Evolutionary conservation across 176 grass and related monocot species (phyloP).

Genomic region (Coix lacrymajobi): DNA sequence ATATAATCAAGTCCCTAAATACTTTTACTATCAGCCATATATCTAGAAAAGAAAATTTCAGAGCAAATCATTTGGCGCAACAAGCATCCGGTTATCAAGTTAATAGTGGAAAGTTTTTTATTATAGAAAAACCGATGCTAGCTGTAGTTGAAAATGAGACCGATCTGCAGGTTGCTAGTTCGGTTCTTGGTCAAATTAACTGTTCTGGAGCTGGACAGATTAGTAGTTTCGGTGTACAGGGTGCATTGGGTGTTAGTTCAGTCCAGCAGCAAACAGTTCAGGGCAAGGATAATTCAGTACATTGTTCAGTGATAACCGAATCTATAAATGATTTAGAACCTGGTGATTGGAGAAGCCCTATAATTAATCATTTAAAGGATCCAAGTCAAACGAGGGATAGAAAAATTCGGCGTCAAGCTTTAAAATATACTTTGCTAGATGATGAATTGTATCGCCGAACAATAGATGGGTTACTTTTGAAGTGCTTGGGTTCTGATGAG

Average conservation of each 20-base stretch:
- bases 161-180: neutral
- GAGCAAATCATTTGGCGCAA: neutral
- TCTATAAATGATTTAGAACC: neutral
- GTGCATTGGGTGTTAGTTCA: neutral
- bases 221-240: too few species aligned
- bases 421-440: neutral
- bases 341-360: neutral
- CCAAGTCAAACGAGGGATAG: too few species aligned
- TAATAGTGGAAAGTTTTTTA: neutral
- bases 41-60: neutral
- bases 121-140: neutral
- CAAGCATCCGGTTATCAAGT: neutral
- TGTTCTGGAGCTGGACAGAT: too few species aligned
- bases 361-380: neutral
- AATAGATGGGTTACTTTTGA: too few species aligned
- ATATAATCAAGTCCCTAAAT: neutral
- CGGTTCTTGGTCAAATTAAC: too few species aligned
- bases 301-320: neutral
- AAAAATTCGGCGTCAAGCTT: neutral
- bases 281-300: neutral
- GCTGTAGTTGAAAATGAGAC: too few species aligned
- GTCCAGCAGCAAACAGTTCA: neutral
- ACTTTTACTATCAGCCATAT: neutral
- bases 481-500: too few species aligned
- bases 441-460: neutral